Conservation (phyloP, 768 basidiomycete genomes). For the Cyclocybe cylindracea region DNA sequence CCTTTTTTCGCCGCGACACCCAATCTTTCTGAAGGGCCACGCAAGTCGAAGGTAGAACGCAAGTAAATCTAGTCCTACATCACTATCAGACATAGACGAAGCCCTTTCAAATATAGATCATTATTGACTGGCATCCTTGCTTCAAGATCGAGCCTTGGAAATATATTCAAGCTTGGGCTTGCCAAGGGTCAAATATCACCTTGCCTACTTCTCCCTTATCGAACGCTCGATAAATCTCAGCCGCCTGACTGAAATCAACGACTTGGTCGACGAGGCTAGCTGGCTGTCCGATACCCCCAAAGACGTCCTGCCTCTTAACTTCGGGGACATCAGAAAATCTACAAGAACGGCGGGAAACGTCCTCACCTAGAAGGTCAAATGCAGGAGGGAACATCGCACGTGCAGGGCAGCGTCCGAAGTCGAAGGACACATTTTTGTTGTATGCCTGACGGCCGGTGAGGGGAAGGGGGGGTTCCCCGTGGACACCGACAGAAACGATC, state of each 20-base stretch:
- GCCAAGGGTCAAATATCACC: slow-evolving; percentile 78
- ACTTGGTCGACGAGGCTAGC: slow-evolving; percentile 68
- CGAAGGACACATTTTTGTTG: slow-evolving; percentile 76
- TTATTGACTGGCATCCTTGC: no score
- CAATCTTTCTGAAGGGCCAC: no score
- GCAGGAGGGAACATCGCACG: slow-evolving; percentile 76
- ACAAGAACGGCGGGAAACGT: neutral
- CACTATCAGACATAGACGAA: no score
- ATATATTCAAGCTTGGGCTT: slow-evolving; percentile 29
- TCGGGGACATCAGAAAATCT: neutral
- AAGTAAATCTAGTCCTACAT: no score
- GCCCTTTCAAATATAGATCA: no score
- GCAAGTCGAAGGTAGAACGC: no score
- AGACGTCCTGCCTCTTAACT: slow-evolving; percentile 71
- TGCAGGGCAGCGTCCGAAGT: slow-evolving; percentile 83
- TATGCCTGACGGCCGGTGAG: slow-evolving; percentile 62
- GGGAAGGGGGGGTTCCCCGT: slow-evolving; percentile 54
- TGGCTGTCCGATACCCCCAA: slow-evolving; percentile 66
- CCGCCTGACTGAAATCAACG: slow-evolving; percentile 59
- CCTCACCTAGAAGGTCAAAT: slow-evolving; percentile 58
- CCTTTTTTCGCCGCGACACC: no score
- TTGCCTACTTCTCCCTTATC: slow-evolving; percentile 77
- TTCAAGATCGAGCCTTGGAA: neutral
- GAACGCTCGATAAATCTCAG: slow-evolving; percentile 62
- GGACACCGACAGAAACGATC: slow-evolving; percentile 75